Evolutionary conservation across 306 rosid species (phyloP), one percentile per base, ranked within the genome.

Genomic region (Heteromeles arbutifolia): DNA sequence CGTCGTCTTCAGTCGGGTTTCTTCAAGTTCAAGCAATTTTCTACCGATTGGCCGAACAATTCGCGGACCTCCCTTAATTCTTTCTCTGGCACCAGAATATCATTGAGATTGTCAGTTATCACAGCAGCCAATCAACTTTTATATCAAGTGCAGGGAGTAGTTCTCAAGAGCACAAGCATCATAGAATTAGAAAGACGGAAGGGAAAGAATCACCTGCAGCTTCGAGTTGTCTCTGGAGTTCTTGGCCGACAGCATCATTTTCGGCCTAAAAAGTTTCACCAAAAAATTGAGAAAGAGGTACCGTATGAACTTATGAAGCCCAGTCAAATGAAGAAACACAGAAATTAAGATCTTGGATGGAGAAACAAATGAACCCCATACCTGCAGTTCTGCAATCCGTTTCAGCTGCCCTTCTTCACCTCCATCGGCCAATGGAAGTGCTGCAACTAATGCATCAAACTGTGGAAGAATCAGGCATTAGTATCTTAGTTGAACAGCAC

Each of bases 391-490:
- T 62, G 89, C 88, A 77, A 94, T 94, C 86, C 86, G 84, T 81
- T 88, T 88, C 50, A 94, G 83, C 72, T 94, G 90, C 24, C 80
- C 93, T 59, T 90, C 98, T 86, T 91, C 97, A 52, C 89, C 96
- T 78, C 88, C 88, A 52, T 94, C 91, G 10, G 89, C 79, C 70
- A 92, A 70, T 11, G 97, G 96, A 74, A 94, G 93, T 2, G 91
- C 96, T 4, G 93, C 88, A 77, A 91, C 98, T 77, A 94, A 68
- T 73, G 82, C 88, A 85, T 94, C 98, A 83, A 94, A 90, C 98
- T 94, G 78, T 68, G 74, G 32, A 66, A 73, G 70, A 68, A 77
- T 72, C 74, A 79, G 41, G 21, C 24, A 26, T n/a, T 26, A 43
- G 70, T 43, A 68, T n/a, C 72, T 34, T 34, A 34, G 39, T 34